Evolutionary conservation across 1,139 yeast genomes (phyloP), one percentile per base, ranked within the genome.

Genomic region (Magnusiomyces sp.): DNA sequence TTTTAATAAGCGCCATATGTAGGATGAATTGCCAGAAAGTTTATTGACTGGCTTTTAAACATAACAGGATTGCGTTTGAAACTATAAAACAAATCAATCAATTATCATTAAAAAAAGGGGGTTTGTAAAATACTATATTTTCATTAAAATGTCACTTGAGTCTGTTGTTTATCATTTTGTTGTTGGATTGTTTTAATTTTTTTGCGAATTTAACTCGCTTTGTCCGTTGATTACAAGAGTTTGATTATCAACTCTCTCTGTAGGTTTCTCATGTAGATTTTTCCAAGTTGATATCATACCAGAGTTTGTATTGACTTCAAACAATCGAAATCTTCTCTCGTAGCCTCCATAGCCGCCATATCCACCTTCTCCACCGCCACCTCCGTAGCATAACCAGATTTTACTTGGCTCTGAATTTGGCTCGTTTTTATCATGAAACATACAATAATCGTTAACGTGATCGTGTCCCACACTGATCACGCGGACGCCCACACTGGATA

Each of bases 321-420:
- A 90, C 0, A 81, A 60, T 49, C 97, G 71, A 49, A 88, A 62
- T 52, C 97, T 74, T 58, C 98, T 76, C 11, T 83, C 71, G 47
- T 83, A 86, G 0, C 92, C 95, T 0, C 88, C 90, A 62, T 89
- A 87, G 0, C 96, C 96, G 3, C 83, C 95, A 62, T 89, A 89
- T 0, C 96, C 98, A 41, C 97, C 97, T 68, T 86, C 94, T 2
- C 97, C 98, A 1, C 77, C 74, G 0, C 83, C 95, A 40, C 98
- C 98, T 2, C 95, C 97, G 61, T 86, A 88, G 62, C 98, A 92
- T 41, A 90, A 69, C 95, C 95, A 87, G 36, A 87, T 69, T 43
- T 75, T 73, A 45, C 74, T 70, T 6, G 29, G 37, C 32, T 70
- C 64, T 3, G 61, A 57, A 2, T 67, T 65, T 27, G 56, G 55